Evolutionary conservation across 352 stramenopile species (phyloP).

Genomic region (Phytopythium boreale): DNA sequence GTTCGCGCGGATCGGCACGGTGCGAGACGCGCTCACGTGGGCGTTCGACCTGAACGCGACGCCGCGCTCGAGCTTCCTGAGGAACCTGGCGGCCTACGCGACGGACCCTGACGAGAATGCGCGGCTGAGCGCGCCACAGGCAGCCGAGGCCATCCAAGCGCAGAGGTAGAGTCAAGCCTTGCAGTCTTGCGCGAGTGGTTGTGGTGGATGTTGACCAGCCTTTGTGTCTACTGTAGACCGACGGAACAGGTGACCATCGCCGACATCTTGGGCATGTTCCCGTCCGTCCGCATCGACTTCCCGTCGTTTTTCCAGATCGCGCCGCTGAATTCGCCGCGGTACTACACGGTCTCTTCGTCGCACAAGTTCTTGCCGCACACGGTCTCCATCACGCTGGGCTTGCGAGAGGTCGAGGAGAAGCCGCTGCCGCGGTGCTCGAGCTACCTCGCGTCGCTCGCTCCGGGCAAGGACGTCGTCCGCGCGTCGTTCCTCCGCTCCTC

Average conservation of each 20-base stretch:
- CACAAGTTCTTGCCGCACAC: slow-evolving; percentile 44
- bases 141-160: slow-evolving; percentile 37
- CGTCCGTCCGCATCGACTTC: slow-evolving; percentile 65
- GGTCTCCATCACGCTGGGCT: slow-evolving; percentile 71
- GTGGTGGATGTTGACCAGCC: neutral
- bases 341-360: slow-evolving; percentile 86
- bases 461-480: slow-evolving; percentile 39
- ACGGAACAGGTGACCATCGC: slow-evolving; percentile 43
- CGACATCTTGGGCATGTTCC: slow-evolving; percentile 67
- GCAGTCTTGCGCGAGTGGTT: too few species aligned
- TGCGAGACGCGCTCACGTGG: slow-evolving; percentile 74
- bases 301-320: slow-evolving; percentile 64
- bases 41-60: slow-evolving; percentile 70
- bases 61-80: slow-evolving; percentile 56
- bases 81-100: slow-evolving; percentile 57
- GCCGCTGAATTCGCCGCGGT: slow-evolving; percentile 57
- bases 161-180: slow-evolving; percentile 24
- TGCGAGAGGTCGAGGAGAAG: slow-evolving; percentile 46
- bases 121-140: slow-evolving; percentile 41
- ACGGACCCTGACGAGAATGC: slow-evolving; percentile 46
- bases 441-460: slow-evolving; percentile 53
- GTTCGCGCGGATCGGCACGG: slow-evolving; percentile 52
- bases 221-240: too few species aligned
- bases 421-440: slow-evolving; percentile 73
- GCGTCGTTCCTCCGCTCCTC: slow-evolving; percentile 72